Evolutionary conservation across 2,329 filamentous ascomycete genomes (phyloP), one percentile per base, ranked within the genome.

Genomic region (Myotisia sp.): DNA sequence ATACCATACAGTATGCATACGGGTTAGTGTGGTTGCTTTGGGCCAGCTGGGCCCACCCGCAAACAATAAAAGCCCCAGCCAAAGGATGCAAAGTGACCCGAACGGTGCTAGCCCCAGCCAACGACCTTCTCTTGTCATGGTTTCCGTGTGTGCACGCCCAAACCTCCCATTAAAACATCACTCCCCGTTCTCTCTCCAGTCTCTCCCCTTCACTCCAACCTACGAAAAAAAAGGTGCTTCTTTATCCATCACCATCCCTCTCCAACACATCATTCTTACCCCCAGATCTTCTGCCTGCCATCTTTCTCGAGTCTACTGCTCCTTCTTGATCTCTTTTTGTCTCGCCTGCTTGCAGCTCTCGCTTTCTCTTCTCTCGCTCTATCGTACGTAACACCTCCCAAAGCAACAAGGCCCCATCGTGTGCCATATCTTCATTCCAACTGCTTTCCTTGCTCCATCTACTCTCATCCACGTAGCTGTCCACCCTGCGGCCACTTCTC

Each of bases 21-120:
- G n/a, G n/a, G n/a, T n/a, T n/a, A n/a, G n/a, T n/a, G n/a, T n/a
- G n/a, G n/a, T n/a, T n/a, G n/a, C n/a, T n/a, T n/a, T n/a, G n/a
- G n/a, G n/a, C n/a, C n/a, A n/a, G n/a, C n/a, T n/a, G n/a, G n/a
- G n/a, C n/a, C n/a, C n/a, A n/a, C n/a, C n/a, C n/a, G n/a, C n/a
- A n/a, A n/a, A n/a, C n/a, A n/a, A n/a, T n/a, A n/a, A n/a, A 9
- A 24, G 22, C 12, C 22, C 22, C 22, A 24, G 32, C 26, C 38
- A 36, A 36, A 37, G 33, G 28, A 23, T 33, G 36, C 36, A 41
- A 38, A 38, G 20, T 37, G 29, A 22, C 39, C 37, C 30, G 37
- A 41, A 38, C 29, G 26, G 42, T 38, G 37, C 46, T 45, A 43
- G 47, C 44, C 40, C 46, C 47, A 49, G 37, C 40, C 42, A 31